Evolutionary conservation across 129 eudicot genomes (phyloP), one percentile per base, ranked within the genome.

Genomic region (Oenanthe sinensis): DNA sequence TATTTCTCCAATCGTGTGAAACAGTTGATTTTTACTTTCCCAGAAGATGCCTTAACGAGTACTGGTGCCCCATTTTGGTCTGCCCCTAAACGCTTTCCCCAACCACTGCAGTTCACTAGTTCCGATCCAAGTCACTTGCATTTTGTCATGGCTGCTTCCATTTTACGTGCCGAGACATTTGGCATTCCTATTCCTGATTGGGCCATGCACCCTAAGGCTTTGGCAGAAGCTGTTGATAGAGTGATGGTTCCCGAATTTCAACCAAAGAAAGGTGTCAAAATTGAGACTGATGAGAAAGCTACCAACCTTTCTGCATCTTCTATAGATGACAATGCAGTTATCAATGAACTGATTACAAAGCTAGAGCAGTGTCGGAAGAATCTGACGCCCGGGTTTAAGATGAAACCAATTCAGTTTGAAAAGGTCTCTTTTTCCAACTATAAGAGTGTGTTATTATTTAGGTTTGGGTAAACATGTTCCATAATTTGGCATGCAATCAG

Each of bases 51-150:
- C 44, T 82, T 81, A n/a, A 94, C 97, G 24, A 94, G 96, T 84
- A 91, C 93, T 6, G 98, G 98, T 45, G 93, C 90, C 37, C 98
- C 96, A 33, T 93, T 93, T 79, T 93, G 98, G 98, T 93, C 98
- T 36, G 97, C 98, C 47, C 98, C 98, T 15, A 93, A 93, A 81
- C 87, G 98, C 52, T 93, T 91, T 78, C 98, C 98, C 26, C 97
- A 87, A 63, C 92, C 95, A 37, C 77, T 93, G 79, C 91, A 85
- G 81, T 91, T 91, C 79, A 88, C 97, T 49, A 62, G 83, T 48
- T 42, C 87, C 65, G 98, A 94, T 78, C 82, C 79, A 10, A 89
- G 88, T 78, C 98, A 91, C 80, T 97, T 94, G 44, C 94, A 91
- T 9, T 94, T 83, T 58, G 69, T 91, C 47, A 78, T 89, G 89